Conservation (phyloP, 2,329 filamentous ascomycete species). For the Botrytis hyacinthi region DNA sequence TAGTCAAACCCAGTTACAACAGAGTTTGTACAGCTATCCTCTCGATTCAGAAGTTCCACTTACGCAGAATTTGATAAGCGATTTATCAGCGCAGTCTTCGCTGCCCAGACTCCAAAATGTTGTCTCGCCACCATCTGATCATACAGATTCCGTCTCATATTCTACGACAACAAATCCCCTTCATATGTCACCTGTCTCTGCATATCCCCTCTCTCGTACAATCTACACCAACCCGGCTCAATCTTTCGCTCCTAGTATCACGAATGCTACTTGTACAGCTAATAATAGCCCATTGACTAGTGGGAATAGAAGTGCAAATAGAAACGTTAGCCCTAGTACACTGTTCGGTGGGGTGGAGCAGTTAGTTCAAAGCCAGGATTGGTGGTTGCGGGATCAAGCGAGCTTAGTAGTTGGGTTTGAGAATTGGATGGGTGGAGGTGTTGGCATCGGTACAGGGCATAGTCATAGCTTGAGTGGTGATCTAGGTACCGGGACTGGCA, state of each 20-base stretch:
- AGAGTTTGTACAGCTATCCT: constrained; percentile 36
- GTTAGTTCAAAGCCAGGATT: constrained; percentile 62
- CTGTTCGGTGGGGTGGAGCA: constrained; percentile 60
- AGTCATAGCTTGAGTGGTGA: neutral
- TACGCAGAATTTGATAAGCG: neutral
- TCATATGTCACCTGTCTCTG: constrained; percentile 1
- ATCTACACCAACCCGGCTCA: neutral
- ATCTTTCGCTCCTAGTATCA: neutral
- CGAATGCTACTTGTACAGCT: neutral
- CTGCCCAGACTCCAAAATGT: neutral
- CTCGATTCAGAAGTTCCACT: neutral
- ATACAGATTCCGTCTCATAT: constrained; percentile 7
- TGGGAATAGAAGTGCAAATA: constrained; percentile 11
- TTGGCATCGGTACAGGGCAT: neutral
- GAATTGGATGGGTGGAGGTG: constrained; percentile 50
- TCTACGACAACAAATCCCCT: neutral
- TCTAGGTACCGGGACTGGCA: neutral
- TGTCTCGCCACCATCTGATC: neutral
- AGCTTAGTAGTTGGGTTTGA: constrained; percentile 60
- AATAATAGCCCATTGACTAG: neutral
- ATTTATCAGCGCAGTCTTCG: neutral
- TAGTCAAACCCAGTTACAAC: constrained; percentile 32
- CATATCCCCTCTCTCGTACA: neutral
- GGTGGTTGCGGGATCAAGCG: constrained; percentile 62
- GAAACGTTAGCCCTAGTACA: constrained; percentile 46